Conservation (phyloP, 345 rosid species). For the Erysimum cheiranthoides region DNA sequence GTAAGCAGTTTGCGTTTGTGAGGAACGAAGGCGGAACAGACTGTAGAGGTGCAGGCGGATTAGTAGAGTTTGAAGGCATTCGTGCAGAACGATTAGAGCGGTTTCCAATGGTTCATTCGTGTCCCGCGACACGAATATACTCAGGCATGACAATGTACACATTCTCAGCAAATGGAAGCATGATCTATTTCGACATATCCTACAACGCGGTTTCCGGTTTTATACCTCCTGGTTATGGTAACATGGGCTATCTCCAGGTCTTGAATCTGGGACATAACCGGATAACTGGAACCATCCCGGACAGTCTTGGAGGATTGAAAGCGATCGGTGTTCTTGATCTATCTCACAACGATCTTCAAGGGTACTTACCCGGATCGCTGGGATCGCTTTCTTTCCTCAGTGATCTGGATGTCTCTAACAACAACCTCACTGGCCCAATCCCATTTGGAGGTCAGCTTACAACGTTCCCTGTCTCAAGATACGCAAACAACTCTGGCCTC, state of each 20-base stretch:
- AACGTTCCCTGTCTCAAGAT: conserved; percentile 83
- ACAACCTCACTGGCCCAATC: conserved; percentile 80
- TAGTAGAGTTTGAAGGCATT: conserved; percentile 88
- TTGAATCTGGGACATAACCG: conserved; percentile 91
- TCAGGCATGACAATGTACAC: conserved; percentile 82
- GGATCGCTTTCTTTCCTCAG: conserved; percentile 84
- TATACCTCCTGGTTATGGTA: conserved; percentile 74
- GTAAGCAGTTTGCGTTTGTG: conserved; percentile 91
- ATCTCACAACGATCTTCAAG: conserved; percentile 83
- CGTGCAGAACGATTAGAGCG: conserved; percentile 67
- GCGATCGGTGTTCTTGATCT: conserved; percentile 89
- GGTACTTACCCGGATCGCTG: conserved; percentile 73
- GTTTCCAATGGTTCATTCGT: conserved; percentile 88
- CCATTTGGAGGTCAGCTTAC: conserved; percentile 97
- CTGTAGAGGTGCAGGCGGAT: conserved; percentile 98
- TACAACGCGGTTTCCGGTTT: conserved; percentile 74
- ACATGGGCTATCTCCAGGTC: conserved; percentile 77
- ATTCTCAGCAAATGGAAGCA: conserved; percentile 74
- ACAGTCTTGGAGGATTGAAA: conserved; percentile 76
- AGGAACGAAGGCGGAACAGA: conserved; percentile 97
- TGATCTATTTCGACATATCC: conserved; percentile 91
- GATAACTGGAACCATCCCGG: conserved; percentile 72
- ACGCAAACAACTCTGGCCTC: conserved; percentile 89
- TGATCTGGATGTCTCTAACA: conserved; percentile 95
- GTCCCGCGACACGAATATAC: conserved; percentile 85